phyloP scores from a whole-genome alignment of 2,329 filamentous ascomycete species.

The Neopestalotiopsis sp. region DNA sequence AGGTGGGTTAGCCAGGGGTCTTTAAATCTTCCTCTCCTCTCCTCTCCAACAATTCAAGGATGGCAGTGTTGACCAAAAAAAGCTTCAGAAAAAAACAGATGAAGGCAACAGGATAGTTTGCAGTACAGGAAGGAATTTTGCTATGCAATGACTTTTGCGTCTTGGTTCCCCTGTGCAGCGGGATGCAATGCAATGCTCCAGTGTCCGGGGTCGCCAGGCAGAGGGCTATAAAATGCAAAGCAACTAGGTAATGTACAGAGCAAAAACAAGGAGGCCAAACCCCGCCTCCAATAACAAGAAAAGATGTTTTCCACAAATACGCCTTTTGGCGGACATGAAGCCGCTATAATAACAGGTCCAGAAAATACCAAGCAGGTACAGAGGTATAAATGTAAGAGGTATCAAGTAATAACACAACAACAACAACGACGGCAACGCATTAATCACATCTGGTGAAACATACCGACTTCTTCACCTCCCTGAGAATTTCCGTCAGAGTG shows the following conservation, averaged over 20 bases:
- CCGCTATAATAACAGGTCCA: slow-evolving; percentile 41
- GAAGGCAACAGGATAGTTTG: slow-evolving; percentile 31
- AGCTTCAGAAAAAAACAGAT: slow-evolving; percentile 4
- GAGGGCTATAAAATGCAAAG: slow-evolving; percentile 42
- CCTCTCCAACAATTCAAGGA: background rate
- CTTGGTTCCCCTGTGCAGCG: slow-evolving; percentile 41
- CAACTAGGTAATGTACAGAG: slow-evolving; percentile 62
- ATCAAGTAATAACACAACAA: slow-evolving; percentile 41
- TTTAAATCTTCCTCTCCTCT: background rate
- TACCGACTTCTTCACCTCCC: slow-evolving; percentile 89
- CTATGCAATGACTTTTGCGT: slow-evolving; percentile 39
- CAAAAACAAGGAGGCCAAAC: slow-evolving; percentile 46
- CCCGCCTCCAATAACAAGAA: slow-evolving; percentile 10
- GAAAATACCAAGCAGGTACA: slow-evolving; percentile 34
- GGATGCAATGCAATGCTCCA: slow-evolving; percentile 40
- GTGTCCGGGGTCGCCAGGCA: slow-evolving; percentile 37
- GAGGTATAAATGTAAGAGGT: slow-evolving; percentile 40
- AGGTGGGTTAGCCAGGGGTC: slow-evolving; percentile 33
- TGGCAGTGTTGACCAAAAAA: background rate
- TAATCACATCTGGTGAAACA: slow-evolving; percentile 93
- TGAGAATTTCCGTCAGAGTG: slow-evolving; percentile 71
- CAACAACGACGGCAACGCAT: slow-evolving; percentile 35
- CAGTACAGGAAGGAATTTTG: slow-evolving; percentile 31
- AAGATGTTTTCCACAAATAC: slow-evolving; percentile 39
- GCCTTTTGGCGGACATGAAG: slow-evolving; percentile 36